Base-by-base conservation (phyloP, 371 early-diverging fungal species). In the Mucor irregularis region DNA sequence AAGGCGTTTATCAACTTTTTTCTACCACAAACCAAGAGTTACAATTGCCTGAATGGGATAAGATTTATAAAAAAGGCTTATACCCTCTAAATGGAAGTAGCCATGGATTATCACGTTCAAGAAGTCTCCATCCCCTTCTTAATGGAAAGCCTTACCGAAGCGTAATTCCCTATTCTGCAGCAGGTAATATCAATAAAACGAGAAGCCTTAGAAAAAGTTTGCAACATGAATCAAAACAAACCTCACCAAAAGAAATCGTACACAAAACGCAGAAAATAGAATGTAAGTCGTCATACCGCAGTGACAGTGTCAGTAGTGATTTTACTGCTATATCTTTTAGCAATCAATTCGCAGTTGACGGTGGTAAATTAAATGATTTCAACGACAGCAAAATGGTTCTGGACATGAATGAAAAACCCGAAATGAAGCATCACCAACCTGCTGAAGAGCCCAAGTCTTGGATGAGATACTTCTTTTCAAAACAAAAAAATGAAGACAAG, bases 1-100 rank as follows among this genome's bases (percentile, higher is more conserved):
- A 53, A 44, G 54, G 54, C 6, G 16, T 17, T 5, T 25, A 30
- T 26, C 54, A 53, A 13, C 22, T 54, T 26, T 28, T 17, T 11
- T 19, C 16, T 95, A 50, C 99, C 99, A 11, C 96, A 94, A 22
- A 7, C 49, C 24, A 5, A 49, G 34, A 14, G 35, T 35, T 35
- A 35, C 16, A 2, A 9, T 13, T 16, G 1, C 35, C 35, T 13
- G 7, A 13, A 77, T 99, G 99, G 99, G 69, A 86, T 43, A 87
- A 89, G 10, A 94, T 96, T 69, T 93, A 97, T 88, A 86, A 87
- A 55, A 84, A 83, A 28, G 97, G 97, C 62, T 93, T 95, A 52
- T n/a, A n/a, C n/a, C n/a, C n/a, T n/a, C n/a, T n/a, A n/a, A 88
- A 90, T 57, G 89, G 82, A 48, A 71, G 68, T 13, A 74, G 24